A percentile compares a stretch with the other conserved stretches of the same genome.
These are phyloP conservation scores for Sorghum bicolor DNA, from an alignment of 176 grass and related monocot genomes.

Conservation along the genomic window DNA sequence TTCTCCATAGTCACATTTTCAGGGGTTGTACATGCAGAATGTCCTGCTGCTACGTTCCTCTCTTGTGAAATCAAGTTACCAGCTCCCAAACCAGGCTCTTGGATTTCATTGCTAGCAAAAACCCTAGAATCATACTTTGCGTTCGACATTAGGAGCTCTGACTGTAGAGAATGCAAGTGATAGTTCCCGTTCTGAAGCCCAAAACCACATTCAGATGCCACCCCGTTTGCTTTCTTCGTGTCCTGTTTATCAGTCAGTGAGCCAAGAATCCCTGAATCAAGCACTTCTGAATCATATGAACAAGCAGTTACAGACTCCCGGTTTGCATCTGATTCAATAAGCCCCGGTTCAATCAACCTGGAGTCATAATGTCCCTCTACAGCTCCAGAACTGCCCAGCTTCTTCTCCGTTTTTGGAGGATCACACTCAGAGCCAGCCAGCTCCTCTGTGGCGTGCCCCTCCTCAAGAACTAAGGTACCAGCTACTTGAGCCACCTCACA, in stretches of 20 bases:
- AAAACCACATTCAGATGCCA: conserved; percentile 5
- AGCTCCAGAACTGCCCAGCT: neutral
- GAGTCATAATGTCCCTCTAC: neutral
- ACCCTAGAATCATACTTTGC: conserved; percentile 10
- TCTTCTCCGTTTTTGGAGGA: neutral
- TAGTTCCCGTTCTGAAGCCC: neutral
- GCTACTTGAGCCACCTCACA: neutral
- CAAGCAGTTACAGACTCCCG: neutral
- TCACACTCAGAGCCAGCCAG: neutral
- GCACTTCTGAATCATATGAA: neutral
- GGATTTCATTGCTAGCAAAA: neutral
- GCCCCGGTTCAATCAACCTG: neutral
- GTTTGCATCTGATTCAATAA: neutral
- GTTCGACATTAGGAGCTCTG: neutral
- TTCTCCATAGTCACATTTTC: neutral
- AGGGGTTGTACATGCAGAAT: neutral
- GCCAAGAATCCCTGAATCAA: neutral
- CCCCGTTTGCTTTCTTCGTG: neutral
- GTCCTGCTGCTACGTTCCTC: conserved; percentile 22
- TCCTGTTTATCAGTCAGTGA: neutral
- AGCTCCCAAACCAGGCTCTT: neutral
- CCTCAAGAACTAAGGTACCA: conserved; percentile 1
- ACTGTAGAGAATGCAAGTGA: conserved; percentile 11
- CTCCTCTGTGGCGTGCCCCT: neutral
- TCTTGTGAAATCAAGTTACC: conserved; percentile 25